Percentiles rank a stretch among this genome's conserved stretches.
Evolutionary conservation across 352 stramenopile species (phyloP).

Genomic region (Phytophthora gonapodyides): DNA sequence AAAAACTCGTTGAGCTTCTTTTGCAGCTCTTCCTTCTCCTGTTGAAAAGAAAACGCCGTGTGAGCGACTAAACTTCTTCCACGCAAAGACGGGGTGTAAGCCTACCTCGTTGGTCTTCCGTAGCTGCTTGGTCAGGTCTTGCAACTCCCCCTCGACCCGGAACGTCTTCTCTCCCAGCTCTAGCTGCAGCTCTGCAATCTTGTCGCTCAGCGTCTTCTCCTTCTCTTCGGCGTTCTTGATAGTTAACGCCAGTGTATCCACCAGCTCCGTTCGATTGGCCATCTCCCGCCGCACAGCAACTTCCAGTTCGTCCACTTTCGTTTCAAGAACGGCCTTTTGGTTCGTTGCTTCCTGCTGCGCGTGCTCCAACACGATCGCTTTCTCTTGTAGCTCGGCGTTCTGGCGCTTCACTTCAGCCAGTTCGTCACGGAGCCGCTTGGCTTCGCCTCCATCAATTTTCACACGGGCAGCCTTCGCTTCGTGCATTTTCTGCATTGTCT

Average conservation of each 20-base stretch:
- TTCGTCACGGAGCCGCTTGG: conserved; percentile 57
- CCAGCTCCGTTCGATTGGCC: conserved; percentile 66
- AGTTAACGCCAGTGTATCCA: conserved; percentile 71
- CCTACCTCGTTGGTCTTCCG: conserved; percentile 71
- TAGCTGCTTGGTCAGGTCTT: conserved; percentile 54
- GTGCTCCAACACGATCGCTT: conserved; percentile 55
- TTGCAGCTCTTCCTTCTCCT: conserved; percentile 85
- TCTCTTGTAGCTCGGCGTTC: conserved; percentile 51
- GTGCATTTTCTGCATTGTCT: conserved; percentile 76
- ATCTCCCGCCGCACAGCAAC: conserved; percentile 59
- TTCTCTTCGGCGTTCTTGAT: conserved; percentile 62
- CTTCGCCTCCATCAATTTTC: conserved; percentile 71
- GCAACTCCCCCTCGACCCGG: conserved; percentile 61
- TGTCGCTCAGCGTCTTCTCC: conserved; percentile 47
- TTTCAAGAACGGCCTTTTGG: conserved; percentile 43
- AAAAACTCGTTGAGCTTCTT: conserved; percentile 83
- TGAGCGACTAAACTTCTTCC: neutral
- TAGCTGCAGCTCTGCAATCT: conserved; percentile 50
- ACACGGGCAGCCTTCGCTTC: conserved; percentile 53
- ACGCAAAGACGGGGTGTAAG: too few relatives aligned
- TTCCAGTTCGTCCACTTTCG: conserved; percentile 63
- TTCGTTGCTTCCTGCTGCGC: conserved; percentile 35
- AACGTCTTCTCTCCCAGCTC: conserved; percentile 73
- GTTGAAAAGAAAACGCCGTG: neutral
- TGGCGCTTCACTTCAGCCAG: conserved; percentile 36